Conservation (phyloP, 768 basidiomycete species). For the Boletus vermiculosoides region DNA sequence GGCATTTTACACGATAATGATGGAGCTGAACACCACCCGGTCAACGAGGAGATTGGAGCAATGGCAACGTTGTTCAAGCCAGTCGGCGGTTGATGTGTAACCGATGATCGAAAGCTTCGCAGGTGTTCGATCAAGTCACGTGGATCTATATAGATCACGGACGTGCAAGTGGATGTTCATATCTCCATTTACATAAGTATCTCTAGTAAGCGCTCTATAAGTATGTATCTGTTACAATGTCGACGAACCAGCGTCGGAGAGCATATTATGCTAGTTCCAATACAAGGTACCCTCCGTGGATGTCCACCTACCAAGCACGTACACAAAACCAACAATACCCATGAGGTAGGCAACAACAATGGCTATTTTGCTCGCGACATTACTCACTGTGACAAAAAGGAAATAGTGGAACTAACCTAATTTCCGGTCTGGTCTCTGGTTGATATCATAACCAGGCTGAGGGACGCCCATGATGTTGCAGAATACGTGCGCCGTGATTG, state of each 20-base stretch:
- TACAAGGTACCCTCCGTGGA: constrained; percentile 38
- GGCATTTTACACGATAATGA: constrained; percentile 48
- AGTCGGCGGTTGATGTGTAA: neutral
- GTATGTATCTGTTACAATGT: neutral
- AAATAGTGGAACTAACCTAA: constrained; percentile 41
- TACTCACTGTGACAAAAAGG: constrained; percentile 6
- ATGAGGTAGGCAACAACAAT: constrained; percentile 54
- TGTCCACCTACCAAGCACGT: constrained; percentile 55
- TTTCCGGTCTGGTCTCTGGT: constrained; percentile 49
- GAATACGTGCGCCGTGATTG: constrained; percentile 80
- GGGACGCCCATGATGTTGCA: constrained; percentile 97
- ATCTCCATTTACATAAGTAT: constrained; percentile 14
- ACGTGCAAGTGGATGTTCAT: neutral
- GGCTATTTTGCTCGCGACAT: constrained; percentile 36
- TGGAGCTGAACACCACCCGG: constrained; percentile 5
- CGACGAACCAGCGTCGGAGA: constrained; percentile 14
- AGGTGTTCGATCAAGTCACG: constrained; percentile 14
- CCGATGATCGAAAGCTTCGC: neutral
- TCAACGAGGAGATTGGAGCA: constrained; percentile 1
- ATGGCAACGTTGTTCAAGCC: constrained; percentile 15
- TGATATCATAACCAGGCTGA: constrained; percentile 55
- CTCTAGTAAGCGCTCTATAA: neutral
- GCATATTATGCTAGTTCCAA: constrained; percentile 33
- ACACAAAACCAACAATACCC: constrained; percentile 60
- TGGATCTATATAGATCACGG: constrained; percentile 4